phyloP scores from a whole-genome alignment of 1,284 basidiomycete species.

The Irpex rosettiformis region DNA sequence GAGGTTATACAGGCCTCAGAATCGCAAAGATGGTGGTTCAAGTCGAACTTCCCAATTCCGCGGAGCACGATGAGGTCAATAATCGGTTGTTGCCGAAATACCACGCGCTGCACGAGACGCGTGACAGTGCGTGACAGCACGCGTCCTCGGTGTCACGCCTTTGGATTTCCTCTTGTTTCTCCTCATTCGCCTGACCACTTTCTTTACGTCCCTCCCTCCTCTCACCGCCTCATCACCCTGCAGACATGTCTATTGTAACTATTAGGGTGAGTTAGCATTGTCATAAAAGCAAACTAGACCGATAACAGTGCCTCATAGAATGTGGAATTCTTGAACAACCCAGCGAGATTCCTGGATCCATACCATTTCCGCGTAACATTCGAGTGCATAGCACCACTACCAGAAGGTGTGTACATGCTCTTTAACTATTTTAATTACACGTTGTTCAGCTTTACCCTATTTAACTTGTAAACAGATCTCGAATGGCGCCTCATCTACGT shows the following conservation, averaged over 20 bases:
- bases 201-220: conserved; percentile 7
- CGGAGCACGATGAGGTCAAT: not conserved
- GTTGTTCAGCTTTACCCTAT: not conserved
- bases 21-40: no score
- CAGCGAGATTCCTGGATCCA: conserved; percentile 85
- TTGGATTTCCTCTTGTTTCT: not conserved
- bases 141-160: conserved; percentile 1
- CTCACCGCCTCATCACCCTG: not conserved
- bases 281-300: not conserved
- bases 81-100: not conserved
- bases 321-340: conserved; percentile 91
- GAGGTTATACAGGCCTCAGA: no score
- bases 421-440: not conserved
- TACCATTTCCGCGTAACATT: conserved; percentile 97
- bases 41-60: not conserved
- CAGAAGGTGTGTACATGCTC: conserved; percentile 64
- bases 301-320: conserved; percentile 40
- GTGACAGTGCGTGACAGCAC: conserved; percentile 8
- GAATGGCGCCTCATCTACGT: conserved; percentile 99
- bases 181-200: not conserved
- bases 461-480: conserved; percentile 60
- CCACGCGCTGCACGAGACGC: not conserved
- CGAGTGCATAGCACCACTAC: conserved; percentile 91
- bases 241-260: conserved; percentile 64
- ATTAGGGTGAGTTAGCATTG: conserved; percentile 37